Base-by-base conservation (phyloP, 768 basidiomycete species). In the Crassisporium funariophilum region DNA sequence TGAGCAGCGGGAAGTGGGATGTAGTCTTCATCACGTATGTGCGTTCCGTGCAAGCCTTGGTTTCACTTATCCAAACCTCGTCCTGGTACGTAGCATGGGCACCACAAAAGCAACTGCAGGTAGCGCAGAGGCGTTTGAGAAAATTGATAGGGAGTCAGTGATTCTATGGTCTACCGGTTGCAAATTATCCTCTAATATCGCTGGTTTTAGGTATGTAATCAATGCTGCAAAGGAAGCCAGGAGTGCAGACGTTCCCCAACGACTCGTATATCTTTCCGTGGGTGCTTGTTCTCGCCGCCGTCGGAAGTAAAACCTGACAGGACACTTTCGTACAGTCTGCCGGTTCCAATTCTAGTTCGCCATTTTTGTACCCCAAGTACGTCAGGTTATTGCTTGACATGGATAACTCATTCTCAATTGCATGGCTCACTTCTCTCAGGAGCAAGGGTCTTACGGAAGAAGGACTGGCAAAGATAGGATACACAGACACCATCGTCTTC, bases 361-460 rank as follows among this genome's bases (percentile, higher is more conserved):
- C 44, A 0, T 73, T 83, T 54, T 63, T 86, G 12, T 88, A 88
- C 48, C 17, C 66, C 2, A 78, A 58, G 78, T 79, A 31, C 35
- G 65, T 52, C 21, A 19, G 4, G 22, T 36, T 11, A 10, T 16
- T 21, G 2, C 16, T 2, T 3, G 36, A 10, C 7, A 3, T 31
- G 3, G n/a, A 33, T 40, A 16, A 36, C 17, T 16, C 22, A 2
- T 34, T 21, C 24, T 11, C 17, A 7, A 12, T 17, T 9, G 4
- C 21, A 13, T 42, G 22, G 19, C 24, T 29, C 31, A 5, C 12
- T 25, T 11, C 5, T 17, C 13, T 35, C 46, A 88, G 84, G 74
- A 83, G 79, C 56, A 90, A 91, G 64, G 90, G 86, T 12, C 65
- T 82, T 22, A 91, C 90, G 0, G 91, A 91, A 61, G 68, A 77